These are phyloP conservation scores for Mortierella sp. DNA, from an alignment of 371 early-diverging fungal genomes.

Conservation along the genomic window DNA sequence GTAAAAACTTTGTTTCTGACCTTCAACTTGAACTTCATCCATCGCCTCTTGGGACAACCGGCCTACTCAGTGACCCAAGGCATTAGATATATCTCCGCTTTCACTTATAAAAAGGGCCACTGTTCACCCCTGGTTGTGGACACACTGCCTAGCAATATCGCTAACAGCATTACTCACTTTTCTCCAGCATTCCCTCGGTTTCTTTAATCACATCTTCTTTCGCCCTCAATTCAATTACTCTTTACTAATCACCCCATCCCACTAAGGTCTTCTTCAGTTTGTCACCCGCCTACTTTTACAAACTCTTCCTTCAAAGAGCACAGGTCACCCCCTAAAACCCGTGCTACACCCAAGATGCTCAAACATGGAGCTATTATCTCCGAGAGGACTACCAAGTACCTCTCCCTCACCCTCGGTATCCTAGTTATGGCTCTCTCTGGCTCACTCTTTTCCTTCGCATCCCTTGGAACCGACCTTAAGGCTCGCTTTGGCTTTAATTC, in stretches of 20 bases:
- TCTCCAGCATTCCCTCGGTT: not conserved
- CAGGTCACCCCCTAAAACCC: not conserved
- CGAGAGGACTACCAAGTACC: constrained; percentile 31
- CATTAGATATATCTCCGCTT: not conserved
- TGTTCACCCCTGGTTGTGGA: not conserved
- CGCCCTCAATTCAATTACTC: not conserved
- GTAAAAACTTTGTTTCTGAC: constrained; percentile 15
- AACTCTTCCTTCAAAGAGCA: constrained; percentile 2
- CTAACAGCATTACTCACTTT: not conserved
- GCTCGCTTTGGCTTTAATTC: constrained; percentile 54
- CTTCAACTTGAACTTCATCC: constrained; percentile 2
- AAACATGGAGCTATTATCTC: constrained; percentile 7
- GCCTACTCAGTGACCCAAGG: not conserved
- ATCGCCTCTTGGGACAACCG: not conserved
- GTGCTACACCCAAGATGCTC: constrained; percentile 10
- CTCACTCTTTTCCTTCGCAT: constrained; percentile 53
- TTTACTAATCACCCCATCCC: not conserved
- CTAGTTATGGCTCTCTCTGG: constrained; percentile 53
- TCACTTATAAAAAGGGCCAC: constrained; percentile 3
- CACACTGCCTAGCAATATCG: not conserved
- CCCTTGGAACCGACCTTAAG: constrained; percentile 50
- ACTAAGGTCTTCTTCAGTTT: not conserved
- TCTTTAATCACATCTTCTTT: not conserved
- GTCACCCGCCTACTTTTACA: not conserved
- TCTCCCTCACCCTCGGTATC: constrained; percentile 43